Percentiles rank a stretch among this genome's conserved stretches.
phyloP scores from a whole-genome alignment of 2,329 filamentous ascomycete species.

The Pyricularia grisea region DNA sequence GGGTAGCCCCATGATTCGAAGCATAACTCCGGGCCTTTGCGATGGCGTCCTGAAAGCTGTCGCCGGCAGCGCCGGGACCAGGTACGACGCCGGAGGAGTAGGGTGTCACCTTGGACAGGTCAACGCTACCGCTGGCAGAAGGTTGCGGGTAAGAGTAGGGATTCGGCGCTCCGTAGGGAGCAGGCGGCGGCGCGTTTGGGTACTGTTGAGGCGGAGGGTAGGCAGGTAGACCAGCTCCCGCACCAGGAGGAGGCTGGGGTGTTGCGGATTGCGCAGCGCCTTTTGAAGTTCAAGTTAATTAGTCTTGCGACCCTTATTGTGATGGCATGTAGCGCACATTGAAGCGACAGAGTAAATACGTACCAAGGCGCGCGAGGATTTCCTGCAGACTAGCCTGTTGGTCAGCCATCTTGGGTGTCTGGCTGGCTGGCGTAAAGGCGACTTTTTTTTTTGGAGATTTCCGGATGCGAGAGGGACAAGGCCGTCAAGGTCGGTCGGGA shows the following conservation, averaged over 20 bases:
- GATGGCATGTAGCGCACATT: neutral
- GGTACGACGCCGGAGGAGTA: conserved; percentile 2
- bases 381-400: conserved; percentile 4
- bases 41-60: conserved; percentile 76
- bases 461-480: neutral
- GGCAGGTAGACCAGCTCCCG: conserved; percentile 6
- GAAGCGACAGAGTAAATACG: neutral
- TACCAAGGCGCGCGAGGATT: conserved; percentile 5
- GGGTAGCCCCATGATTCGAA: conserved; percentile 63
- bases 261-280: conserved; percentile 1
- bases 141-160: conserved; percentile 46
- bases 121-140: conserved; percentile 64
- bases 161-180: conserved; percentile 11
- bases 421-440: neutral
- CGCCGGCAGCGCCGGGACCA: conserved; percentile 52
- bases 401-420: conserved; percentile 2
- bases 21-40: conserved; percentile 78
- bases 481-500: neutral
- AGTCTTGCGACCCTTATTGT: neutral
- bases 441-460: neutral
- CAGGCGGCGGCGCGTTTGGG: conserved; percentile 9
- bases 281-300: neutral
- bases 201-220: conserved; percentile 11
- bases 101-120: conserved; percentile 49
- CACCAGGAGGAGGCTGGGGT: neutral